Percentiles rank a stretch among this genome's conserved stretches.
phyloP scores from a whole-genome alignment of 352 stramenopile genomes.

The Saprolegnia parasitica region DNA sequence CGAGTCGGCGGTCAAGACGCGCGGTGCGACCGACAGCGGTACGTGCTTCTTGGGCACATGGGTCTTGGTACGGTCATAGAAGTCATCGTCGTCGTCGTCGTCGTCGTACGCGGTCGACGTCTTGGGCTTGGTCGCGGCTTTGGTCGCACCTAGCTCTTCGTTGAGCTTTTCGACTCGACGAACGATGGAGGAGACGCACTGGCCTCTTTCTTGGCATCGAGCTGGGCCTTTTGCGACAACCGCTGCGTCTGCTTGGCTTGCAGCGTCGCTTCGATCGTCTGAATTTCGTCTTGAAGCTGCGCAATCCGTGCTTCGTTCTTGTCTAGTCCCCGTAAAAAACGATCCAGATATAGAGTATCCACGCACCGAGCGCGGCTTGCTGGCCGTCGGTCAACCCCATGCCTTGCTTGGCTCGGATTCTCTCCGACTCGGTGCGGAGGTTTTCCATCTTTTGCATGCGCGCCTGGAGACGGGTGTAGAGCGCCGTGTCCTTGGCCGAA shows the following conservation, averaged over 20 bases:
- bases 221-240: conserved; percentile 2
- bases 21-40: not conserved
- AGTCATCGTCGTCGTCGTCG: conserved; percentile 76
- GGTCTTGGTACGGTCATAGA: conserved; percentile 66
- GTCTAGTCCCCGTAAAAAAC: too few species aligned
- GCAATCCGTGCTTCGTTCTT: conserved; percentile 64
- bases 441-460: conserved; percentile 84
- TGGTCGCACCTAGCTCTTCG: conserved; percentile 14
- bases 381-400: conserved; percentile 60
- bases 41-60: conserved; percentile 36
- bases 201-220: conserved; percentile 15
- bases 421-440: conserved; percentile 51
- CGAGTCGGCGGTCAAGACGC: conserved; percentile 53
- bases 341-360: too few species aligned
- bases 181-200: conserved; percentile 11
- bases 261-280: conserved; percentile 49
- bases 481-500: conserved; percentile 62
- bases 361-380: conserved; percentile 34
- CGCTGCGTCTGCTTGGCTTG: conserved; percentile 35
- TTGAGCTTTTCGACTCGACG: not conserved
- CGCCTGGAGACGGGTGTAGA: conserved; percentile 73
- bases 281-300: conserved; percentile 57
- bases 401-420: conserved; percentile 72
- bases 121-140: conserved; percentile 51
- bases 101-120: conserved; percentile 46